Conservation (phyloP, 192 early-diverging fungal genomes). For the Obelidium mucronatum region DNA sequence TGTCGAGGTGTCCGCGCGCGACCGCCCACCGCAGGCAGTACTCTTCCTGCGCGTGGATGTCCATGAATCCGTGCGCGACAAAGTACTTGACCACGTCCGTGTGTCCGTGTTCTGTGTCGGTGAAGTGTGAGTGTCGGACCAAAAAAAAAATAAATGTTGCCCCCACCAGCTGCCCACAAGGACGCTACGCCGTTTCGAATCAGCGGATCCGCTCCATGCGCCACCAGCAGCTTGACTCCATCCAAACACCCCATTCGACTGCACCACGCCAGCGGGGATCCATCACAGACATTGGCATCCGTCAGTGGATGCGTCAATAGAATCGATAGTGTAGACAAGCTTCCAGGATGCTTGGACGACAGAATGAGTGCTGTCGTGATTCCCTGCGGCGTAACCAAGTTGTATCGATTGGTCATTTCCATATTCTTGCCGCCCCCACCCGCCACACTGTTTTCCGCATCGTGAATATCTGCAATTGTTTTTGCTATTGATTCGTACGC, state of each 20-base stretch:
- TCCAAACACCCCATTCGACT: conserved; percentile 12
- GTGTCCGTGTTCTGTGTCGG: conserved; percentile 20
- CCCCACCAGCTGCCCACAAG: conserved; percentile 16
- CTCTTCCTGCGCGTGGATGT: conserved; percentile 35
- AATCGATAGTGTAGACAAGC: conserved; percentile 3
- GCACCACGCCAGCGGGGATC: conserved; percentile 21
- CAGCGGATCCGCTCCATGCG: conserved; percentile 10
- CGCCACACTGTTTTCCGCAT: background rate
- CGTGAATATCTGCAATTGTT: background rate
- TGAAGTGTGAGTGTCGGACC: background rate
- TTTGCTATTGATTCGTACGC: background rate
- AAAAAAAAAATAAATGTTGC: background rate
- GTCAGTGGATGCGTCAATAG: conserved; percentile 15
- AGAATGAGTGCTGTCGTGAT: conserved; percentile 23
- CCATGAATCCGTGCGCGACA: conserved; percentile 16
- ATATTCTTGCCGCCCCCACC: background rate
- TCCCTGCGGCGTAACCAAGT: conserved; percentile 17
- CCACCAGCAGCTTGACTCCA: conserved; percentile 16
- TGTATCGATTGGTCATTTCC: background rate
- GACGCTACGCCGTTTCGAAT: conserved; percentile 5
- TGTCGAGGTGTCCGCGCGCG: conserved; percentile 31
- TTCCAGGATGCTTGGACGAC: conserved; percentile 15
- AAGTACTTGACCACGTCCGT: conserved; percentile 10
- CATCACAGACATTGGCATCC: conserved; percentile 24
- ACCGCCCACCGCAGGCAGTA: conserved; percentile 32